Percentiles rank a stretch among this genome's conserved stretches.
Evolutionary conservation across 2,329 filamentous ascomycete genomes (phyloP).

Genomic region (Monilinia polystroma): DNA sequence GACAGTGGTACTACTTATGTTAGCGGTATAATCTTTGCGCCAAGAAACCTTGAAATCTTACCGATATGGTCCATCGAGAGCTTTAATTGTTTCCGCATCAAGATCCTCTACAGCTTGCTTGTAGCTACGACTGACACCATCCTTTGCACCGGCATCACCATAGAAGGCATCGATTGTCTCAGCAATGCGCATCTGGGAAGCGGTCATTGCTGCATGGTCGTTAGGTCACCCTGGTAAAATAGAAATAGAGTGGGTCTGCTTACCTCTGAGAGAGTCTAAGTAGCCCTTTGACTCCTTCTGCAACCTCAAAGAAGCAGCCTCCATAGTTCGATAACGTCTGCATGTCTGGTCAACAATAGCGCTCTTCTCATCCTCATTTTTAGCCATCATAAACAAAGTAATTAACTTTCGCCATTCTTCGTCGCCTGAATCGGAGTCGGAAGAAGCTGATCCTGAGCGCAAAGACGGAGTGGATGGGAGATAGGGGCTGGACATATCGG

Average conservation of each 20-base stretch:
- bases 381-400: not conserved
- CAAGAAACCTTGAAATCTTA: conserved; percentile 40
- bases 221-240: conserved; percentile 24
- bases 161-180: conserved; percentile 99
- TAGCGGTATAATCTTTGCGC: conserved; percentile 22
- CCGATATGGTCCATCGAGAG: conserved; percentile 92
- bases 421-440: not conserved
- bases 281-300: conserved; percentile 99
- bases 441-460: not conserved
- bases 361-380: not conserved
- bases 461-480: conserved; percentile 12
- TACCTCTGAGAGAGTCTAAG: conserved; percentile 88
- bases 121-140: conserved; percentile 94
- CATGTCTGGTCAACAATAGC: conserved; percentile 12
- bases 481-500: not conserved
- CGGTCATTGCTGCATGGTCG: conserved; percentile 77
- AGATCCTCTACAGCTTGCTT: conserved; percentile 98
- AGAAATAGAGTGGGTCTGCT: conserved; percentile 25
- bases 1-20: conserved; percentile 69
- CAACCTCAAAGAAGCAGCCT: conserved; percentile 83
- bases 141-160: conserved; percentile 89
- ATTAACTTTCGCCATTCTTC: not conserved
- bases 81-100: conserved; percentile 97
- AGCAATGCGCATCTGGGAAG: conserved; percentile 98
- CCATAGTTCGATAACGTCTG: conserved; percentile 96